Conservation (phyloP, 768 basidiomycete genomes). For the Clathrus columnatus region DNA sequence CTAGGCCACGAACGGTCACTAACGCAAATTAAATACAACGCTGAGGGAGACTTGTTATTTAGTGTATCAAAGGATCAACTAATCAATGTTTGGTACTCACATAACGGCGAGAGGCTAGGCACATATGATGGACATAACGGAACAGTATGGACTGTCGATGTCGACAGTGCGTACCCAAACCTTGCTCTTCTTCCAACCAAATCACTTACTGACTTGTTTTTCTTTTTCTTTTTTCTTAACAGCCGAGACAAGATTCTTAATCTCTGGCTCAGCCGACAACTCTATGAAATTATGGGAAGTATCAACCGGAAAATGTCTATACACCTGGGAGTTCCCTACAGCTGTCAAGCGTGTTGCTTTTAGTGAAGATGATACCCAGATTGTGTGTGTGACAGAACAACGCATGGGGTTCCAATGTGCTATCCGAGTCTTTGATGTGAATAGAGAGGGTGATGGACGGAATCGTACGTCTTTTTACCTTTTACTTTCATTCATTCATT, state of each 20-base stretch:
- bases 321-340: constrained; percentile 96
- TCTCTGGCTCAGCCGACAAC: constrained; percentile 94
- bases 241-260: constrained; percentile 79
- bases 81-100: constrained; percentile 95
- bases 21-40: constrained; percentile 96
- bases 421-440: constrained; percentile 84
- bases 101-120: constrained; percentile 94
- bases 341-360: constrained; percentile 95
- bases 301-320: constrained; percentile 82
- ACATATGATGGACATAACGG: constrained; percentile 97
- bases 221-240: constrained; percentile 4
- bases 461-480: constrained; percentile 49
- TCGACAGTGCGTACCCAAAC: constrained; percentile 65
- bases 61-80: constrained; percentile 91
- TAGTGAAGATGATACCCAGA: constrained; percentile 71
- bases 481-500: neutral
- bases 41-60: constrained; percentile 92
- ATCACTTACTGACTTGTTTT: neutral
- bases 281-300: constrained; percentile 86
- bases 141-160: constrained; percentile 91
- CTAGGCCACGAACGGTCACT: constrained; percentile 95
- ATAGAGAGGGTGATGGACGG: constrained; percentile 71
- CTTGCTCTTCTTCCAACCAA: neutral
- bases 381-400: constrained; percentile 95
- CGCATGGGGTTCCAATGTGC: constrained; percentile 90